Evolutionary conservation across 805 yeast species (phyloP).

Genomic region (Candida boidinii): DNA sequence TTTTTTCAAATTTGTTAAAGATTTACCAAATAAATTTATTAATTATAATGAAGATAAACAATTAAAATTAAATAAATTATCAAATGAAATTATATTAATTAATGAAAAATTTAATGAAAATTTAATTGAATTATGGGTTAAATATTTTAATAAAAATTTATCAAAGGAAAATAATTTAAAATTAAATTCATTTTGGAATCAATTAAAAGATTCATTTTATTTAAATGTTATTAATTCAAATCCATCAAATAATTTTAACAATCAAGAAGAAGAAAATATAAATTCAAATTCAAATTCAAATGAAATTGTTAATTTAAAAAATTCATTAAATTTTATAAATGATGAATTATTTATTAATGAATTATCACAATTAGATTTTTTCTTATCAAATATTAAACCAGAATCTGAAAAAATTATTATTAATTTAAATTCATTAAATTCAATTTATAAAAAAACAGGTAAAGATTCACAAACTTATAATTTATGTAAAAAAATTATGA

Average conservation of each 20-base stretch:
- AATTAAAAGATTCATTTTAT: conserved; percentile 17
- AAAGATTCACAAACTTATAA: conserved; percentile 30
- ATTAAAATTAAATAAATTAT: conserved; percentile 14
- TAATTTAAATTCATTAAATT: conserved; percentile 33
- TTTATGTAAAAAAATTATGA: conserved; percentile 28
- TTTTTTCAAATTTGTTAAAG: conserved; percentile 15
- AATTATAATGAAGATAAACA: conserved; percentile 6
- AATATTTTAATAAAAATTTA: conserved; percentile 12
- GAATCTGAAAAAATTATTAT: conserved; percentile 23
- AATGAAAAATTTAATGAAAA: conserved; percentile 7
- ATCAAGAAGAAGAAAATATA: conserved; percentile 4
- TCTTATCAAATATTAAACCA: conserved; percentile 18
- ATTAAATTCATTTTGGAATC: conserved; percentile 29
- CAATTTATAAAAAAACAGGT: conserved; percentile 36
- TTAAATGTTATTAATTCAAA: conserved; percentile 4
- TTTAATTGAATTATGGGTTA: conserved; percentile 16
- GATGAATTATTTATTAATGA: conserved; percentile 42
- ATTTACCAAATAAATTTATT: conserved; percentile 15
- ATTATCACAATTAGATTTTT: conserved; percentile 36
- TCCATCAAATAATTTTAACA: conserved; percentile 3
- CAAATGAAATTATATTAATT: conserved; percentile 18
- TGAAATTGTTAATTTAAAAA: too few species aligned
- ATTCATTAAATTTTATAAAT: conserved; percentile 26
- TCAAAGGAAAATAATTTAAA: conserved; percentile 21
- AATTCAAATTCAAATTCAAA: too few species aligned